Evolutionary conservation across 768 basidiomycete genomes (phyloP).

Genomic region (button mushroom (Agaricus bisporus)): DNA sequence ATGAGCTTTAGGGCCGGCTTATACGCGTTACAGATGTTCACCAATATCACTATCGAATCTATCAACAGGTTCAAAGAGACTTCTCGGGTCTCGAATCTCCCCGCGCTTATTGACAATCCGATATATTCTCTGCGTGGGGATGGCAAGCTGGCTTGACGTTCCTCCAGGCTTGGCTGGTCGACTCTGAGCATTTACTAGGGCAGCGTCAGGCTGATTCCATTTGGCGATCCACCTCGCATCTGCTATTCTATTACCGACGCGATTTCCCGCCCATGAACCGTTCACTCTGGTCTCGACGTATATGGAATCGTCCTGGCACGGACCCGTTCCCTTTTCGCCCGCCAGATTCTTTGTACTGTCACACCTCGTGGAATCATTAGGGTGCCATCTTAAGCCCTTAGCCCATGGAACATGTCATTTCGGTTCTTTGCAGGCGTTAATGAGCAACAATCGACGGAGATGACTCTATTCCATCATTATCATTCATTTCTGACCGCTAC

Average conservation of each 20-base stretch:
- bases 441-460: neutral
- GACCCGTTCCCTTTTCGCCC: conserved; percentile 22
- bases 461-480: neutral
- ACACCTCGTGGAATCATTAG: conserved; percentile 21
- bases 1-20: conserved; percentile 30
- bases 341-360: conserved; percentile 26
- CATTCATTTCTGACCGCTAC: neutral
- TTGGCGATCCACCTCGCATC: conserved; percentile 16
- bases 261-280: conserved; percentile 21
- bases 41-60: conserved; percentile 15
- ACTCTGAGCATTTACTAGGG: neutral
- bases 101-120: conserved; percentile 18
- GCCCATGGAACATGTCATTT: conserved; percentile 23
- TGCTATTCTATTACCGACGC: conserved; percentile 20
- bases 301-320: conserved; percentile 16
- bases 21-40: conserved; percentile 19
- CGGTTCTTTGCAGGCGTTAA: conserved; percentile 18
- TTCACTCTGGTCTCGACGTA: conserved; percentile 14
- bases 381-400: conserved; percentile 23
- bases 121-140: conserved; percentile 27
- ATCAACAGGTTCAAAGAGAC: conserved; percentile 5
- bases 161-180: neutral
- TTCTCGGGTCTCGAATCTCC: conserved; percentile 19
- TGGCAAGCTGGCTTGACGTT: conserved; percentile 16
- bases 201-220: conserved; percentile 1